These are phyloP conservation scores for Parafenestella ontariensis DNA, from an alignment of 2,329 filamentous ascomycete genomes.

Conservation along the genomic window DNA sequence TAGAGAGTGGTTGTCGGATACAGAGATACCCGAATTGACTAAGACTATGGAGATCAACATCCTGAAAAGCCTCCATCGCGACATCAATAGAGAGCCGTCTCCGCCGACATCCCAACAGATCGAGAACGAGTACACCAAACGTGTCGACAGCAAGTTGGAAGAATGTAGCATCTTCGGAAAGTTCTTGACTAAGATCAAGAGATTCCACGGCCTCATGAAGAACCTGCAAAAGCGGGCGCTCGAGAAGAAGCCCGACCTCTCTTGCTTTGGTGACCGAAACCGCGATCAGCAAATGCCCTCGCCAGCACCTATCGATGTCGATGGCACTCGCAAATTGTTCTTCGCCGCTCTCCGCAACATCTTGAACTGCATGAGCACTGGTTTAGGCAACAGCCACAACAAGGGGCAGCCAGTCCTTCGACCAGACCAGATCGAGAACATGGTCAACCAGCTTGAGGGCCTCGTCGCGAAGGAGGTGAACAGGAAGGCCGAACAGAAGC, in stretches of 20 bases:
- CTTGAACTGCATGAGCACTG: not conserved
- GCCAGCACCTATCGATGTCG: not conserved
- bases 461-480: not conserved
- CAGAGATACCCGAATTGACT: not conserved
- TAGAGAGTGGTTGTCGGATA: not conserved
- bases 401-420: not conserved
- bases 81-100: not conserved
- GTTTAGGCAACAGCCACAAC: not conserved
- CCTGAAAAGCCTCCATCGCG: not conserved
- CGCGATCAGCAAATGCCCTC: not conserved
- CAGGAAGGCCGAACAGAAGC: not conserved
- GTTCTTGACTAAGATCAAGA: not conserved
- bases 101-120: not conserved
- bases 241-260: not conserved
- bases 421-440: not conserved
- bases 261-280: not conserved
- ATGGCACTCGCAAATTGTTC: not conserved
- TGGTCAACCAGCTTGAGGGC: not conserved
- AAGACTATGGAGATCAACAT: not conserved
- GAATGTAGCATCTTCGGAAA: not conserved
- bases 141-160: not conserved
- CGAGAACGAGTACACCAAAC: not conserved
- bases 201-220: not conserved
- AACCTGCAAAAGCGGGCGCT: not conserved
- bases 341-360: not conserved